Evolutionary conservation across 768 basidiomycete species (phyloP), one percentile per base, ranked within the genome.

Genomic region (Pisolithus sp.): DNA sequence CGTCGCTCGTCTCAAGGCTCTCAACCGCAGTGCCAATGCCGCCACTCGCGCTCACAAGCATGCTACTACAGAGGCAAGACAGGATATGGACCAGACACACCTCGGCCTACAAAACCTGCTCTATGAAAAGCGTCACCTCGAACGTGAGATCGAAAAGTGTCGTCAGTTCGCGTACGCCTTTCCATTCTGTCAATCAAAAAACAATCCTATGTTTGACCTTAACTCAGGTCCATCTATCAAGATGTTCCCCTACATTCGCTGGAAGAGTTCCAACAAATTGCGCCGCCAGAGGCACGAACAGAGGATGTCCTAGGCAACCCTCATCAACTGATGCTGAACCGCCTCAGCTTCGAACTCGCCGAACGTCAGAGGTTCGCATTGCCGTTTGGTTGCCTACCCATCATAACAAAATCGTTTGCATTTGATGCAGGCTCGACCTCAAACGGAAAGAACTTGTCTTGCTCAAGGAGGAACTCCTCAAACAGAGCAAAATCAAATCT

Each of bases 91-190:
- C 70, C 85, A 91, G 69, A 85, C 89, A 0, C 83, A 91, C 67
- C 81, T 94, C 37, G 82, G 83, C 20, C 78, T 90, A 28, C 90
- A 94, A 69, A 94, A 94, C 57, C 73, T 93, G 34, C 76, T 87
- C 46, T 94, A 93, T 59, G 91, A 94, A 69, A 90, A 89, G 63
- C 78, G 89, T 24, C 90, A 94, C 62, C 80, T 94, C 5, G 89
- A 93, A 67, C 78, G 89, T 51, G 92, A 94, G 71, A 94, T 94
- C 34, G 87, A 90, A 60, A 92, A 93, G 64, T 94, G 92, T 69
- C 80, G 89, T 45, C 90, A 93, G 63, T 94, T 92, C 63, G 89
- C 87, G 90, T 93, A 64, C 61, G 88, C 76, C 42, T 7, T 34
- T 34, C 34, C 12, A 34, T 13, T 15, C 2, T 7, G 9, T 20